A percentile compares a stretch with the other conserved stretches of the same genome.
These are phyloP conservation scores for Coniferiporia sulphurascens DNA, from an alignment of 1,284 basidiomycete genomes.

Conservation along the genomic window DNA sequence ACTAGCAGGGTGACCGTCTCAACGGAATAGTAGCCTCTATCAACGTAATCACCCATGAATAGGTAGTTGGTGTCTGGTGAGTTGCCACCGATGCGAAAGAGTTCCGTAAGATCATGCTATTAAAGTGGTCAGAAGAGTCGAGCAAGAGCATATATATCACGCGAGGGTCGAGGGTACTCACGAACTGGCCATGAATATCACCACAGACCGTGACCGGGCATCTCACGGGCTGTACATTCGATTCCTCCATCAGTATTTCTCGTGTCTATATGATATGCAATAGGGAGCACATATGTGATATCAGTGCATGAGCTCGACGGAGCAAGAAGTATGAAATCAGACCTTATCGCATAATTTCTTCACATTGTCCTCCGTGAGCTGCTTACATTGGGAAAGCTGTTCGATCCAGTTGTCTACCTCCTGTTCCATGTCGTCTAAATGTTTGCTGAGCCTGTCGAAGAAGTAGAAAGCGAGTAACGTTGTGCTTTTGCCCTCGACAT, in stretches of 20 bases:
- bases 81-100: slow-evolving; percentile 99
- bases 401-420: slow-evolving; percentile 95
- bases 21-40: slow-evolving; percentile 98
- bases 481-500: neutral
- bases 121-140: slow-evolving; percentile 17
- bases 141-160: slow-evolving; percentile 23
- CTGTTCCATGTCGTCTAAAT: slow-evolving; percentile 53
- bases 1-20: slow-evolving; percentile 99
- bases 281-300: neutral
- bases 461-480: slow-evolving; percentile 3
- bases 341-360: slow-evolving; percentile 99
- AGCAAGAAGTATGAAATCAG: slow-evolving; percentile 14
- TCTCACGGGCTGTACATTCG: slow-evolving; percentile 95
- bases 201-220: slow-evolving; percentile 98
- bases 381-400: slow-evolving; percentile 97
- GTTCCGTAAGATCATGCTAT: slow-evolving; percentile 97
- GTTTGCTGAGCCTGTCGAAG: neutral
- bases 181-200: slow-evolving; percentile 99
- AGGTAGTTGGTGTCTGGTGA: slow-evolving; percentile 99
- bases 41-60: slow-evolving; percentile 99
- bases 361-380: slow-evolving; percentile 92
- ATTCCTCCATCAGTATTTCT: slow-evolving; percentile 97
- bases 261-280: slow-evolving; percentile 61
- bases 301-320: slow-evolving; percentile 27
- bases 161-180: slow-evolving; percentile 47